Evolutionary conservation across 805 yeast genomes (phyloP).

Genomic region (Geotrichum ghanense): DNA sequence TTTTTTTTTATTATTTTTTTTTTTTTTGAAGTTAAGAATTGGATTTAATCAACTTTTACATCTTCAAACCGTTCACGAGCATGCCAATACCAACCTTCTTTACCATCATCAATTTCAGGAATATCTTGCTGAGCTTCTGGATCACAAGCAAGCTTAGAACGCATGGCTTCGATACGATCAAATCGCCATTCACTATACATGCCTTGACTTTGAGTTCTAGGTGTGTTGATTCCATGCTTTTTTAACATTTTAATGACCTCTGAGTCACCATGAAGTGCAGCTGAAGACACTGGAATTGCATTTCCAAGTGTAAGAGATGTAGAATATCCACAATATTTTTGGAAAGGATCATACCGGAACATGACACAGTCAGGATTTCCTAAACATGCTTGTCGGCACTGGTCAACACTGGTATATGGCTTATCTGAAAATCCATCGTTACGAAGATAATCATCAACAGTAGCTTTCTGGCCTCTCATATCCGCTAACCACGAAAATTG

Average conservation of each 20-base stretch:
- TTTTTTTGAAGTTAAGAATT: conserved; percentile 3
- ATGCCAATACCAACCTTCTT: conserved; percentile 10
- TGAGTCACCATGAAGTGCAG: conserved; percentile 7
- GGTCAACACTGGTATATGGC: conserved; percentile 15
- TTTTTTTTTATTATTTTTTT: background rate
- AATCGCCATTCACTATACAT: conserved; percentile 20
- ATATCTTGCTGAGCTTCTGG: conserved; percentile 10
- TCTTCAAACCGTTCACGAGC: conserved; percentile 22
- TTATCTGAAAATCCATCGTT: background rate
- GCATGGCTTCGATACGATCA: conserved; percentile 19
- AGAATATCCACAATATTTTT: conserved; percentile 21
- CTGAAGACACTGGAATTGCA: conserved; percentile 12
- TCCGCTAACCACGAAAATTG: conserved; percentile 11
- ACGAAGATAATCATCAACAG: conserved; percentile 1
- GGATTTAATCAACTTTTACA: conserved; percentile 17
- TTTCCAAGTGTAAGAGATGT: conserved; percentile 19
- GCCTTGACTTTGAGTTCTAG: conserved; percentile 10
- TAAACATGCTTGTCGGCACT: conserved; percentile 17
- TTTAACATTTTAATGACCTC: conserved; percentile 8
- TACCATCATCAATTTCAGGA: conserved; percentile 15
- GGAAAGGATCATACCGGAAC: conserved; percentile 18
- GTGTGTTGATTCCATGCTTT: conserved; percentile 4
- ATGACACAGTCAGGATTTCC: conserved; percentile 15
- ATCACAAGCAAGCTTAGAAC: conserved; percentile 17
- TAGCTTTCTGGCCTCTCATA: background rate